phyloP scores from a whole-genome alignment of 192 early-diverging fungal species.

The Coemansia sp. region DNA sequence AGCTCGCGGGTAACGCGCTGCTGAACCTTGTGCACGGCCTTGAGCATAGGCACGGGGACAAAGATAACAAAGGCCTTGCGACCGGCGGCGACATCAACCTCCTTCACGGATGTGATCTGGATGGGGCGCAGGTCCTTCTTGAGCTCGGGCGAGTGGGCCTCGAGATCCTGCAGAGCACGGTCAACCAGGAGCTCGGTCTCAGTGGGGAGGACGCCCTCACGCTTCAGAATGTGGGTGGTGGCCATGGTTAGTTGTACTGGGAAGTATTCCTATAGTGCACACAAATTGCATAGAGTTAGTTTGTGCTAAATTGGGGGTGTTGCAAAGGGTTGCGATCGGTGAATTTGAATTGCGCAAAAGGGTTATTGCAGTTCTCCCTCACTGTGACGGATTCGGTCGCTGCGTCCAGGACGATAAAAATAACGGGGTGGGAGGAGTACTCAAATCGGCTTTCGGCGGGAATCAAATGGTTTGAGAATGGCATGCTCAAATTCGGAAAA shows the following conservation, averaged over 20 bases:
- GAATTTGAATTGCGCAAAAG: not conserved
- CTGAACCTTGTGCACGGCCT: constrained; percentile 97
- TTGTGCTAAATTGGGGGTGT: not conserved
- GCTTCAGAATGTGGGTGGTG: constrained; percentile 60
- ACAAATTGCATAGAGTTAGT: not conserved
- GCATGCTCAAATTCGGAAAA: not conserved
- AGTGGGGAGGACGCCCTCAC: constrained; percentile 57
- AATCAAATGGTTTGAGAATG: not conserved
- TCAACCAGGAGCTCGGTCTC: constrained; percentile 96
- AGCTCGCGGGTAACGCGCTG: constrained; percentile 95
- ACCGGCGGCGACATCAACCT: constrained; percentile 93
- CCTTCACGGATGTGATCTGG: constrained; percentile 94
- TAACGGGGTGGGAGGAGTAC: not conserved
- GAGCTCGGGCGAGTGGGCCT: constrained; percentile 94
- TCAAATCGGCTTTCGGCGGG: not conserved
- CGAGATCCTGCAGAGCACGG: constrained; percentile 93
- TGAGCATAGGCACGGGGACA: constrained; percentile 93
- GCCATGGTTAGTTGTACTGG: constrained; percentile 39
- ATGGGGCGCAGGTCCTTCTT: constrained; percentile 96
- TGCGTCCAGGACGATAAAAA: not conserved
- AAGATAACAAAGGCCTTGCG: constrained; percentile 97
- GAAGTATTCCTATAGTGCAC: constrained; percentile 28
- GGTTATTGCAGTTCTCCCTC: not conserved
- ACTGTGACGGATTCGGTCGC: not conserved
- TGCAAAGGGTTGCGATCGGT: not conserved